Base-by-base conservation (phyloP, 208 protist genomes). In the Tetramitus jugosus region DNA sequence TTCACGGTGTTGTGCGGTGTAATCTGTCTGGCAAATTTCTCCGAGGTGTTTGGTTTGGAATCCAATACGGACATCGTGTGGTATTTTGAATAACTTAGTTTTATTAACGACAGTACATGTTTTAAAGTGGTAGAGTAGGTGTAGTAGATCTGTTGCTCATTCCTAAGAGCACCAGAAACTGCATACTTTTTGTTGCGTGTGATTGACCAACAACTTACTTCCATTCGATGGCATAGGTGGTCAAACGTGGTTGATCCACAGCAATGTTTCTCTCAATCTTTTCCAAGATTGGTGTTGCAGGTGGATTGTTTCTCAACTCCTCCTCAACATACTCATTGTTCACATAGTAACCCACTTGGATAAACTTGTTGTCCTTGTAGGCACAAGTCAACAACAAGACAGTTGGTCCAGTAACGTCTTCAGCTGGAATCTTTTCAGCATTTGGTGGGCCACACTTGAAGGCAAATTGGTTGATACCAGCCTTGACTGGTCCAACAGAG, bases 341-440 rank as follows among this genome's bases (percentile, higher is more conserved):
- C n/a, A 96, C 91, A 85, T 97, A 98, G 84, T 98, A 98, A 10
- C 95, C 96, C 2, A 98, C 93, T 8, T 96, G 88, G 74, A 98
- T 84, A 80, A 99, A 99, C 84, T 98, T 94, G 77, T 96, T 86
- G 0, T 88, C 84, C 17, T 86, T 82, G 81, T 97, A 99, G 69
- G 91, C 88, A 82, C 97, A 97, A 0, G 91, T 94, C 37, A 99
- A 91, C 49, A 98, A 83, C 29, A 98, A 81, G 29, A 98, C 93
- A 0, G 96, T 98, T 8, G 98, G 94, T 53, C 93, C 96, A 8
- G 98, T 80, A 20, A 98, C 79, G 76, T 98, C 95, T 40, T 88
- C 79, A 4, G 83, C 68, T 1, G 95, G 94, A 31, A 98, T 96
- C 42, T 91, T 87, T 62, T 82, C 77, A 45, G 87, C 80, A 78